Percentiles rank a stretch among this genome's conserved stretches.
Evolutionary conservation across 352 stramenopile genomes (phyloP).

Genomic region (Globisporangium radiosum): DNA sequence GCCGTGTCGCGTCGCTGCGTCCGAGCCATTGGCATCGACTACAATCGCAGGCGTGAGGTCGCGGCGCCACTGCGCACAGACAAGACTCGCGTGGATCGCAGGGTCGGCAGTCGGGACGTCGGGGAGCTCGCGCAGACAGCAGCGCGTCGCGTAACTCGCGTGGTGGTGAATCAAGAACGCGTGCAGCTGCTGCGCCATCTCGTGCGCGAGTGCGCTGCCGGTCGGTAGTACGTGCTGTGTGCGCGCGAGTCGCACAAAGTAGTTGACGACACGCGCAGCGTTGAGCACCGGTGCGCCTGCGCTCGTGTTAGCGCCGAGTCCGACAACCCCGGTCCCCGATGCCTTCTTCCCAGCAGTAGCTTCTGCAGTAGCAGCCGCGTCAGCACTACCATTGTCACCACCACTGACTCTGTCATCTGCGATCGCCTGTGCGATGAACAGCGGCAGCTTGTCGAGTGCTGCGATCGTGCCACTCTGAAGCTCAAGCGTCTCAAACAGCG

Average conservation of each 20-base stretch:
- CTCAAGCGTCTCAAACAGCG: slow-evolving; percentile 59
- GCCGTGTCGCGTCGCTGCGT: not conserved
- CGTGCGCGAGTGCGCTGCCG: slow-evolving; percentile 23
- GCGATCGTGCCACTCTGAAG: slow-evolving; percentile 39
- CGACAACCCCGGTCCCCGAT: too few species aligned
- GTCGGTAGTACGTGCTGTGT: slow-evolving; percentile 38
- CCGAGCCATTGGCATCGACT: not conserved
- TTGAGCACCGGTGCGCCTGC: slow-evolving; percentile 12
- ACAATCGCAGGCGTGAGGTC: slow-evolving; percentile 46
- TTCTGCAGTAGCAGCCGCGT: not conserved
- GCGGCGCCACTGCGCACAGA: slow-evolving; percentile 52
- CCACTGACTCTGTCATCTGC: not conserved
- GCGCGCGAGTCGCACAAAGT: slow-evolving; percentile 45
- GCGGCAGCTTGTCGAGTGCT: slow-evolving; percentile 38
- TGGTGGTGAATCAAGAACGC: slow-evolving; percentile 54
- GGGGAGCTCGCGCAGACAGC: slow-evolving; percentile 42
- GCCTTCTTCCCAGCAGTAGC: slow-evolving; percentile 4
- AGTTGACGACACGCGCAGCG: slow-evolving; percentile 40
- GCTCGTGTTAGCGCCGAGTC: too few species aligned
- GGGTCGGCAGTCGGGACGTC: slow-evolving; percentile 35
- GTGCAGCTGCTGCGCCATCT: slow-evolving; percentile 36
- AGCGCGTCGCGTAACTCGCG: slow-evolving; percentile 41
- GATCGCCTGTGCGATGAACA: slow-evolving; percentile 31
- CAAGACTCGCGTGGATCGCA: slow-evolving; percentile 50
- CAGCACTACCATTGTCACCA: too few species aligned